These are phyloP conservation scores for Seiridium cupressi DNA, from an alignment of 2,329 filamentous ascomycete genomes.

Conservation along the genomic window DNA sequence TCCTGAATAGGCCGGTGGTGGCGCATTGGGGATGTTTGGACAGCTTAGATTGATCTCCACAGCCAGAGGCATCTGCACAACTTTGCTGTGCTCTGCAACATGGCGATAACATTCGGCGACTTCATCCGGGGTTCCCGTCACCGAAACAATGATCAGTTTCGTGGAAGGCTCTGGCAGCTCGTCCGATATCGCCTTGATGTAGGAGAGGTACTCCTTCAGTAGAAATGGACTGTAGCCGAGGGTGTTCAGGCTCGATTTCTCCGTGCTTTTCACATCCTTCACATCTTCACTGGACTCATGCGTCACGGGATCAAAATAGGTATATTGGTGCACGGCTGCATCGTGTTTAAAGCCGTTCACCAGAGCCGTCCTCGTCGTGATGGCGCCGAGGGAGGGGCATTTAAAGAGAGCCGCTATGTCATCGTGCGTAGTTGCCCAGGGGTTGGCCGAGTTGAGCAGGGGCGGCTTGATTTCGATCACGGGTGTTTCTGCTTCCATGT, in stretches of 20 bases:
- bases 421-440: constrained; percentile 67
- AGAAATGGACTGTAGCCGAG: constrained; percentile 70
- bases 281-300: constrained; percentile 3
- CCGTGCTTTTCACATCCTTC: constrained; percentile 20
- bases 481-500: constrained; percentile 1
- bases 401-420: constrained; percentile 62
- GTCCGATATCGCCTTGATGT: constrained; percentile 46
- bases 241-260: constrained; percentile 60
- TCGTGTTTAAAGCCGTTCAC: constrained; percentile 65
- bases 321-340: constrained; percentile 57
- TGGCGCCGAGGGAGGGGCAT: constrained; percentile 64
- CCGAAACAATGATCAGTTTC: constrained; percentile 68
- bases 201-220: constrained; percentile 57
- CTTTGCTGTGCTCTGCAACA: constrained; percentile 32
- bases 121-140: constrained; percentile 63
- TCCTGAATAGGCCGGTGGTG: constrained; percentile 69
- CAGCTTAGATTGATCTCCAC: constrained; percentile 80
- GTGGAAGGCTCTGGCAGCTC: constrained; percentile 11
- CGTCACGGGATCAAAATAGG: constrained; percentile 56
- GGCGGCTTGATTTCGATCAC: constrained; percentile 56
- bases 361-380: constrained; percentile 72
- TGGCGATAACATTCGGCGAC: constrained; percentile 54
- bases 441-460: constrained; percentile 72
- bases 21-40: constrained; percentile 67
- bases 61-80: constrained; percentile 49